Evolutionary conservation across 1,284 basidiomycete genomes (phyloP), one percentile per base, ranked within the genome.

Genomic region (Sporisorium sorghi): DNA sequence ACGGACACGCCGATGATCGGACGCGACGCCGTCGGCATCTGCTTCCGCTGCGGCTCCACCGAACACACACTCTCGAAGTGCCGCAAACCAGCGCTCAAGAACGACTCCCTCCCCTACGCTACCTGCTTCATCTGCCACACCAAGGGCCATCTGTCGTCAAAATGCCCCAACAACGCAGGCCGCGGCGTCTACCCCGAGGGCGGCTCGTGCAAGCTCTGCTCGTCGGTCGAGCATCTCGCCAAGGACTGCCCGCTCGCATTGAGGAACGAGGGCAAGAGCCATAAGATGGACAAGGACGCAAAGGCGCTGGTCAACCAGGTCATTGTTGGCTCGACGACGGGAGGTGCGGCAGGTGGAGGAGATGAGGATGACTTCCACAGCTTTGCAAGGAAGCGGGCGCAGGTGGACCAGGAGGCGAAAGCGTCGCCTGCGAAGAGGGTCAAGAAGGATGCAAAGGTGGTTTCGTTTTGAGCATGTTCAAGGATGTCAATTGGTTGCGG

Each of bases 341-440:
- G 83, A 89, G 21, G 84, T 90, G 33, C 59, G 50, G 4, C 89
- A 88, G 30, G 88, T 0, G 93, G 93, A 12, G 91, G 93, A 1
- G 94, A 96, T 82, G 94, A 97, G 85, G 94, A 96, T 81, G 93
- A 96, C 82, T 96, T 95, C 86, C 93, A 94, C 85, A 87, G 87
- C 7, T 88, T 93, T 81, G 90, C 90, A 77, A 88, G 92, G 44
- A 88, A 87, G 68, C 88, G 87, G 52, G 86, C 85, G 9, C 88
- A 90, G 66, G 86, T 92, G 1, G 89, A 91, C 44, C 86, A 53
- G 6, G 63, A 73, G 46, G 53, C 11, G 33, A 71, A 39, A 21
- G 33, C 37, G 37, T 19, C n/a, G n/a, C 37, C 37, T 15, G 37
- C n/a, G n/a, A 56, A 59, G 39, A 32, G 46, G 32, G 33, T 19